Conservation (phyloP, 176 grass and related monocot genomes). For the Bonia amplexicaulis region DNA sequence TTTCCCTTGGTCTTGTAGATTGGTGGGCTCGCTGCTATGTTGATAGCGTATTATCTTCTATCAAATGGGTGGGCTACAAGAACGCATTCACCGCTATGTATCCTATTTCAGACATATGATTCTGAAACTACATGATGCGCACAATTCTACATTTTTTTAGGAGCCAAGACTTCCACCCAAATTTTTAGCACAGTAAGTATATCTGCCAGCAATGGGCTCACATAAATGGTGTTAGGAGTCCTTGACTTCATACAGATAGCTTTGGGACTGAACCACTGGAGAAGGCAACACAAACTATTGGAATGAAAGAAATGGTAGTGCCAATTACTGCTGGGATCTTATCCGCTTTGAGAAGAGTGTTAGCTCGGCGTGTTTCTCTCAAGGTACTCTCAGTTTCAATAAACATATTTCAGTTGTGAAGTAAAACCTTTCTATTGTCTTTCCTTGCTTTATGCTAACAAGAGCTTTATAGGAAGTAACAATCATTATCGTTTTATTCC, state of each 20-base stretch:
- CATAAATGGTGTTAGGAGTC: constrained; percentile 8
- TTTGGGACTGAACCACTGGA: constrained; percentile 62
- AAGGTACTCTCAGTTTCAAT: constrained; percentile 53
- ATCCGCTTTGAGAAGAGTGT: constrained; percentile 89
- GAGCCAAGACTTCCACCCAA: neutral
- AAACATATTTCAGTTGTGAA: neutral
- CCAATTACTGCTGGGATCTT: constrained; percentile 87
- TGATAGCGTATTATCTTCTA: constrained; percentile 87
- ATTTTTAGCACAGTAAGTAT: neutral
- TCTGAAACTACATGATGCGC: constrained; percentile 15
- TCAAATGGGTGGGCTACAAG: constrained; percentile 83
- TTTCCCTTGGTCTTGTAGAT: constrained; percentile 47
- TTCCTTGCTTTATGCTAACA: constrained; percentile 13
- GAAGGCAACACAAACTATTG: constrained; percentile 48
- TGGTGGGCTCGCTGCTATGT: constrained; percentile 88
- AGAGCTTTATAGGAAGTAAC: constrained; percentile 15
- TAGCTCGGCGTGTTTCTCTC: constrained; percentile 87
- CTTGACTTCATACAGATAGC: constrained; percentile 82
- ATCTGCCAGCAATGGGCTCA: neutral
- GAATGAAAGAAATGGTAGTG: constrained; percentile 78
- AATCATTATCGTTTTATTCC: constrained; percentile 8
- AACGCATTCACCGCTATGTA: constrained; percentile 88
- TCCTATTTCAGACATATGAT: constrained; percentile 39
- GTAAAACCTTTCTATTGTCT: neutral
- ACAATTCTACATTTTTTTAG: constrained; percentile 2